Percentiles rank a stretch among this genome's conserved stretches.
Conservation (phyloP, 2,329 filamentous ascomycete genomes). For the Cladosporium velox region DNA sequence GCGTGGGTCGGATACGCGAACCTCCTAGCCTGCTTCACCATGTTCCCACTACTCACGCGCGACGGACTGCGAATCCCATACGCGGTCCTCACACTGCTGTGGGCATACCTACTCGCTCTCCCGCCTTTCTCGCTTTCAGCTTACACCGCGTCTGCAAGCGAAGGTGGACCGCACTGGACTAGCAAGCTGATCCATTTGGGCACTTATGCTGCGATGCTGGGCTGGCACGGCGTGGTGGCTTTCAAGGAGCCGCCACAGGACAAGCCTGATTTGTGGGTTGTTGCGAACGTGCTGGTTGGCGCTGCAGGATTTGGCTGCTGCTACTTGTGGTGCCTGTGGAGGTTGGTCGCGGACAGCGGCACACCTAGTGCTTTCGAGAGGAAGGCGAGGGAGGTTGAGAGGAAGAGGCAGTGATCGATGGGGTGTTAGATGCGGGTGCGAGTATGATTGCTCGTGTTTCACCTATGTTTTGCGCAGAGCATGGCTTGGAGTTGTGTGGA, state of each 20-base stretch:
- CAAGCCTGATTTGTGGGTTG: conserved; percentile 94
- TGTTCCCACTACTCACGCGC: conserved; percentile 85
- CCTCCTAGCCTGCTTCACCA: conserved; percentile 83
- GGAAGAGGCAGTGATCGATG: conserved; percentile 43
- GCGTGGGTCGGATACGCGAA: conserved; percentile 98
- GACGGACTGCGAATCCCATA: conserved; percentile 87
- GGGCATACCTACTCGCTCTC: conserved; percentile 87
- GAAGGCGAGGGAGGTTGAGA: conserved; percentile 31
- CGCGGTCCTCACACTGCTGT: conserved; percentile 77
- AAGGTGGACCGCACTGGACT: conserved; percentile 26
- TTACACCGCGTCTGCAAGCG: conserved; percentile 53
- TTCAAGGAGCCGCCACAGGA: conserved; percentile 66
- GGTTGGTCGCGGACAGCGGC: conserved; percentile 59
- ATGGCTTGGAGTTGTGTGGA: neutral
- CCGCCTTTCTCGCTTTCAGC: conserved; percentile 73
- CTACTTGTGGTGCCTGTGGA: conserved; percentile 88
- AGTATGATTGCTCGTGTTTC: neutral
- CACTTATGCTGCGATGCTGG: conserved; percentile 76
- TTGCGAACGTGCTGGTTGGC: conserved; percentile 84
- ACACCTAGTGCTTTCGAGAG: conserved; percentile 23
- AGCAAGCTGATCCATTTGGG: conserved; percentile 69
- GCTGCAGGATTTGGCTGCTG: conserved; percentile 82
- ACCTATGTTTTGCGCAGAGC: neutral
- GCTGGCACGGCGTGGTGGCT: conserved; percentile 77
- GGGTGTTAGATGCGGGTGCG: neutral